Evolutionary conservation across 2,329 filamentous ascomycete species (phyloP), one percentile per base, ranked within the genome.

Genomic region (Gremmenia infestans): DNA sequence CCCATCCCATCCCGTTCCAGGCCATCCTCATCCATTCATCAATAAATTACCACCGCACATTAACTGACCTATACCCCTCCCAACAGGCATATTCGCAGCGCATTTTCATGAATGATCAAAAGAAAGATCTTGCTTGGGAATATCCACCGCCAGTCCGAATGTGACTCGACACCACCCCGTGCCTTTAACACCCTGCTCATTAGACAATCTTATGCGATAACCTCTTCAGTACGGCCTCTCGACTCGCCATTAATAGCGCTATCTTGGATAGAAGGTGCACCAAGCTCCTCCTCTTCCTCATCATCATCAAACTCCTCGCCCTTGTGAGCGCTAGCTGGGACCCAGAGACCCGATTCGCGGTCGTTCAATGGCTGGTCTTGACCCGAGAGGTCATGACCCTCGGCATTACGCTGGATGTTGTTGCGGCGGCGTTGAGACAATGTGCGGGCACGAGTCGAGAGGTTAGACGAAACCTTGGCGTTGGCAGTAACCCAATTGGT

Each of bases 401-500:
- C 88, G 28, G 76, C 77, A 57, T 83, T 81, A 61, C 83, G 81
- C 58, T 80, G 81, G 68, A 88, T 83, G 71, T 87, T 87, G 71
- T 87, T 86, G 57, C 87, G 84, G 63, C 91, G 87, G 65, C 92
- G 87, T 72, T 91, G 90, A 47, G 90, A 96, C 37, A 97, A 82
- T 15, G 87, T 95, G 65, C 92, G 90, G 42, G 93, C 85, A 57
- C 94, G 90, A 17, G 86, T 88, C 4, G 91, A 96, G 49, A 99
- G 84, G 72, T 90, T 92, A 62, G 92, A 87, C 55, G 82, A 88
- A 65, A 99, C 91, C 47, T 90, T 87, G 5, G 94, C 93, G 70
- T 95, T 94, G 68, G 91, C 87, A 56, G 85, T 82, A 40, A 97
- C 91, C 94, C 94, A 99, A 79, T 96, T 97, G 72, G 91, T 97